Evolutionary conservation across 164 flowering plant genomes (phyloP).

Genomic region (Macadamia integrifolia): DNA sequence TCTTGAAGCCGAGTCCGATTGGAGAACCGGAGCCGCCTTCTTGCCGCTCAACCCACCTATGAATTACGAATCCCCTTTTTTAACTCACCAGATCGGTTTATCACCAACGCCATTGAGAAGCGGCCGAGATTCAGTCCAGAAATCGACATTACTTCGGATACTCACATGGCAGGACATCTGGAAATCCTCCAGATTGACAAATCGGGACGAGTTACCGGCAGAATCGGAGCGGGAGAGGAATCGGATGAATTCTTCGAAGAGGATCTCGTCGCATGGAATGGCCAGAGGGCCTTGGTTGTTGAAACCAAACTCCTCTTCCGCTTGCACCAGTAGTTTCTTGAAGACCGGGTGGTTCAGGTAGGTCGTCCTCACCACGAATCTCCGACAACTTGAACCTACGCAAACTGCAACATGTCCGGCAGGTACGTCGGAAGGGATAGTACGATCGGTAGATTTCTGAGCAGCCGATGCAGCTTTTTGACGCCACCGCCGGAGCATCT

Average conservation of each 20-base stretch:
- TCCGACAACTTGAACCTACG: slow-evolving; percentile 56
- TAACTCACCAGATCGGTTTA: slow-evolving; percentile 21
- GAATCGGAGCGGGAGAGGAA: slow-evolving; percentile 45
- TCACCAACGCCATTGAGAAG: slow-evolving; percentile 38
- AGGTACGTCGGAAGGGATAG: slow-evolving; percentile 64
- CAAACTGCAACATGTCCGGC: slow-evolving; percentile 71
- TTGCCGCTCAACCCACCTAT: neutral
- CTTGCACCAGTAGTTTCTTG: slow-evolving; percentile 52
- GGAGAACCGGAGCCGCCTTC: neutral
- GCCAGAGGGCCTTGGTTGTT: slow-evolving; percentile 54
- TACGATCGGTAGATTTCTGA: slow-evolving; percentile 22
- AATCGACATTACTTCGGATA: slow-evolving; percentile 25
- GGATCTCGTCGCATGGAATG: slow-evolving; percentile 77
- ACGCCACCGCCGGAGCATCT: slow-evolving; percentile 74
- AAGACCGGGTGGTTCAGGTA: slow-evolving; percentile 81
- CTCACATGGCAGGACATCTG: slow-evolving; percentile 49
- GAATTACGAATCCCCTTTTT: neutral
- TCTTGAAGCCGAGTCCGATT: neutral
- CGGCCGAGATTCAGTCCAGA: slow-evolving; percentile 64
- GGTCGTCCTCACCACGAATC: slow-evolving; percentile 70
- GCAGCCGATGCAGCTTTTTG: slow-evolving; percentile 44
- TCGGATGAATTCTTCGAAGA: slow-evolving; percentile 66
- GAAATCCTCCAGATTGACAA: slow-evolving; percentile 42
- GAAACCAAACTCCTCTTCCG: slow-evolving; percentile 88
- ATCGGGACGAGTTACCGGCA: slow-evolving; percentile 25